Evolutionary conservation across 2,329 filamentous ascomycete species (phyloP).

Genomic region (Talaromyces marneffei): DNA sequence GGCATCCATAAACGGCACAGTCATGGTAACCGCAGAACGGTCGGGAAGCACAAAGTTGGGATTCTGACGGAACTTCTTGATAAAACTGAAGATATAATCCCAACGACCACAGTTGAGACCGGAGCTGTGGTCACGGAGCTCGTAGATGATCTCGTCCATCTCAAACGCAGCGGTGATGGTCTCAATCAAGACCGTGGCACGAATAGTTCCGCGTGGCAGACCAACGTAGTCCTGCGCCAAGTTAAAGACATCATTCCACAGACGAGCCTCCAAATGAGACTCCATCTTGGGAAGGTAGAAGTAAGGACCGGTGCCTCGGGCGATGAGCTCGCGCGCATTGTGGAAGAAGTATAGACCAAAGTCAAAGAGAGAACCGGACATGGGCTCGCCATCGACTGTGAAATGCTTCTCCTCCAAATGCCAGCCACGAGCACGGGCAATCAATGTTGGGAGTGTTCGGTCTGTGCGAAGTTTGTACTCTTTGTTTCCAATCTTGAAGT

Average conservation of each 20-base stretch:
- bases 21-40: slow-evolving; percentile 90
- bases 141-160: slow-evolving; percentile 99
- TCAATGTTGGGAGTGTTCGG: slow-evolving; percentile 78
- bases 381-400: slow-evolving; percentile 88
- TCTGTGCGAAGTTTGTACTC: slow-evolving; percentile 97
- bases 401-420: slow-evolving; percentile 98
- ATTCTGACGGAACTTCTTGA: slow-evolving; percentile 99
- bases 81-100: slow-evolving; percentile 99
- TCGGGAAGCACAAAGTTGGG: slow-evolving; percentile 89
- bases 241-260: slow-evolving; percentile 99
- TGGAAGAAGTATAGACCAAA: slow-evolving; percentile 99
- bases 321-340: slow-evolving; percentile 84
- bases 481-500: slow-evolving; percentile 93
- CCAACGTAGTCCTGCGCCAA: slow-evolving; percentile 88
- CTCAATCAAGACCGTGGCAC: slow-evolving; percentile 93
- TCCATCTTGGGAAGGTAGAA: slow-evolving; percentile 99
- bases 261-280: slow-evolving; percentile 88
- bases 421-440: slow-evolving; percentile 93
- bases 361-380: slow-evolving; percentile 88
- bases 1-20: slow-evolving; percentile 94
- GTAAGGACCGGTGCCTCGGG: slow-evolving; percentile 82
- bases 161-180: slow-evolving; percentile 97
- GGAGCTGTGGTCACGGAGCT: slow-evolving; percentile 91
- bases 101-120: slow-evolving; percentile 97
- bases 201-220: slow-evolving; percentile 84